A percentile compares a stretch with the other conserved stretches of the same genome.
Evolutionary conservation across 805 yeast species (phyloP).

Genomic region (Lipomyces japonicus): DNA sequence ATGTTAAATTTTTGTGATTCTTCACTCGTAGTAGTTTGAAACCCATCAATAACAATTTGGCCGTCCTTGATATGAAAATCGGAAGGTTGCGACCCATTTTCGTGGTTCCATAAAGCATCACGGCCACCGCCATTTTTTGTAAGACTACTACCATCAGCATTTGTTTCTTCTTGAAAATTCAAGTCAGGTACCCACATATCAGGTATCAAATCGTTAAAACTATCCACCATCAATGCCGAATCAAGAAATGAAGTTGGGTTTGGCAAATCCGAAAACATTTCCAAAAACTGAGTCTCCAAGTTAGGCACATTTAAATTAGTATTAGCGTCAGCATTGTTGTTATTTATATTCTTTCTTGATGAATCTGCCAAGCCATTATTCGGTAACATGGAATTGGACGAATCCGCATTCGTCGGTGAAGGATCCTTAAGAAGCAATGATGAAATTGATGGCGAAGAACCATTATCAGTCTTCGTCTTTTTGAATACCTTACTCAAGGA

Average conservation of each 20-base stretch:
- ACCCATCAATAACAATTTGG: conserved; percentile 7
- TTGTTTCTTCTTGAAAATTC: conserved; percentile 12
- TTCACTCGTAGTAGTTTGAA: conserved; percentile 8
- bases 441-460: not conserved
- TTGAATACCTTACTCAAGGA: too few relatives aligned
- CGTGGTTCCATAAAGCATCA: not conserved
- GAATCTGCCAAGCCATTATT: not conserved
- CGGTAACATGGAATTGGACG: not conserved
- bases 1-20: conserved; percentile 1
- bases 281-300: conserved; percentile 33
- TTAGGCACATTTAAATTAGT: conserved; percentile 1
- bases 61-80: too few relatives aligned
- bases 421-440: not conserved
- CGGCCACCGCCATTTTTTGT: not conserved
- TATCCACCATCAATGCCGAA: conserved; percentile 32
- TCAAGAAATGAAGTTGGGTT: conserved; percentile 37
- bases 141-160: not conserved
- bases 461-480: not conserved
- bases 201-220: conserved; percentile 22
- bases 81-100: not conserved
- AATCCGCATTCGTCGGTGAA: not conserved
- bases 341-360: too few relatives aligned
- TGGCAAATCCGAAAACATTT: conserved; percentile 38
- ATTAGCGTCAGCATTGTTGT: not conserved
- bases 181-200: conserved; percentile 17